Evolutionary conservation across 2,329 filamentous ascomycete species (phyloP), one percentile per base, ranked within the genome.

Genomic region (Drechslera avenae): DNA sequence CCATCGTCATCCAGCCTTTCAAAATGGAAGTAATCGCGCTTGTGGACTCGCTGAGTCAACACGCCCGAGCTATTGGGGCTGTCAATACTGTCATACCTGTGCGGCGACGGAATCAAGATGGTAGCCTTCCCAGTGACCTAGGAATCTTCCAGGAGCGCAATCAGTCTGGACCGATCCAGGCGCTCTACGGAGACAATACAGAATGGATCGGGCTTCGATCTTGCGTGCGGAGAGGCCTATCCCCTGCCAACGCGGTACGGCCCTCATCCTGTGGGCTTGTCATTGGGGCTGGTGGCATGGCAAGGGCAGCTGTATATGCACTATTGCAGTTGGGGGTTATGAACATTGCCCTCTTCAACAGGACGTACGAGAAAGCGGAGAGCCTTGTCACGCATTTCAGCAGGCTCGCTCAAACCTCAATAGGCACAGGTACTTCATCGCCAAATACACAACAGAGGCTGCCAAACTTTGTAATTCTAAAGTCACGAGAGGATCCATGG

Each of bases 161-260:
- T 55, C 80, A 84, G 35, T 80, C 85, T 1, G 88, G 88, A 0
- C 82, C 85, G 0, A 83, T 90, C 5, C 82, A 83, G 54, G 87
- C 86, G 0, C 77, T 91, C 0, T 89, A 90, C 56, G 89, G 88
- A 1, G 88, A 91, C 51, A 92, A 92, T 52, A 91, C 88, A 0
- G 89, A 92, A 68, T 92, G 89, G 86, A 87, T 91, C 28, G 89
- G 89, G 4, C 89, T 92, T 34, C 79, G 86, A 45, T 87, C 86
- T 3, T 91, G 87, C 64, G 83, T 92, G 34, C 81, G 86, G 5
- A 80, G 87, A 26, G 88, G 88, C 2, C 76, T 91, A 2, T 91
- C 88, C 0, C 89, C 89, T 0, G 86, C 87, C 3, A 85, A 85
- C 54, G 79, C 81, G 0, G 80, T 85, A 28, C 78, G 80, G 5